A percentile compares a stretch with the other conserved stretches of the same genome.
phyloP scores from a whole-genome alignment of 2,329 filamentous ascomycete genomes.

The Westerdykella ornata region DNA sequence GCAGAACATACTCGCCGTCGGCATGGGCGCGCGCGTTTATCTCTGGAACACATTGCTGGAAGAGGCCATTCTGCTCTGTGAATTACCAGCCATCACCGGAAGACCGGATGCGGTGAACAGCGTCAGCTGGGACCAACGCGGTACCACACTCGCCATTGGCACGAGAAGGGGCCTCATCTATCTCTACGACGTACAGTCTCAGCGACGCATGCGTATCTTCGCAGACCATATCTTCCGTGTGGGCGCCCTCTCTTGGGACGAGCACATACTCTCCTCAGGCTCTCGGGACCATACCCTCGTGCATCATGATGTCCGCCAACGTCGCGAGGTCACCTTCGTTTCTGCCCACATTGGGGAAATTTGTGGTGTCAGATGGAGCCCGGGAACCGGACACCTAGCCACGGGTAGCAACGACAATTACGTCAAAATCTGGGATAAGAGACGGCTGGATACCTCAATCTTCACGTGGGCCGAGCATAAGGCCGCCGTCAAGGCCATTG shows the following conservation, averaged over 20 bases:
- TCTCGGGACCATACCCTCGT: slow-evolving; percentile 90
- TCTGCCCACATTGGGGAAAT: slow-evolving; percentile 93
- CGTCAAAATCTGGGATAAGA: slow-evolving; percentile 94
- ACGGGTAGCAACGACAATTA: slow-evolving; percentile 99
- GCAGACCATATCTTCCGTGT: slow-evolving; percentile 91
- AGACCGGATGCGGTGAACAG: slow-evolving; percentile 76
- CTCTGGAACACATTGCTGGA: slow-evolving; percentile 96
- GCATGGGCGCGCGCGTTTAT: slow-evolving; percentile 86
- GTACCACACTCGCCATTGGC: slow-evolving; percentile 90
- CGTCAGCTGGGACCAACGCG: slow-evolving; percentile 96
- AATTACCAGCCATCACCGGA: slow-evolving; percentile 58
- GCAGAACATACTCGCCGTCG: slow-evolving; percentile 87
- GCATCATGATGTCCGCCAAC: slow-evolving; percentile 86
- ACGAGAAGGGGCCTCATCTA: slow-evolving; percentile 92
- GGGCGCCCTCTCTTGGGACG: slow-evolving; percentile 93
- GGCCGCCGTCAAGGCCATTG: slow-evolving; percentile 93
- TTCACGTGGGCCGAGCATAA: slow-evolving; percentile 94
- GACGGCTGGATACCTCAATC: slow-evolving; percentile 72
- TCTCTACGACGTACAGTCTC: slow-evolving; percentile 92
- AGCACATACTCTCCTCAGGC: slow-evolving; percentile 92
- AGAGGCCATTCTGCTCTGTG: slow-evolving; percentile 87
- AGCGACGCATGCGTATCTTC: slow-evolving; percentile 85
- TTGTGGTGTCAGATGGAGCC: slow-evolving; percentile 94
- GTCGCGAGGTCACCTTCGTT: slow-evolving; percentile 56
- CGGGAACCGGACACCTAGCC: slow-evolving; percentile 87